phyloP scores from a whole-genome alignment of 805 yeast genomes.

The Cyberlindnera euphorbiae region DNA sequence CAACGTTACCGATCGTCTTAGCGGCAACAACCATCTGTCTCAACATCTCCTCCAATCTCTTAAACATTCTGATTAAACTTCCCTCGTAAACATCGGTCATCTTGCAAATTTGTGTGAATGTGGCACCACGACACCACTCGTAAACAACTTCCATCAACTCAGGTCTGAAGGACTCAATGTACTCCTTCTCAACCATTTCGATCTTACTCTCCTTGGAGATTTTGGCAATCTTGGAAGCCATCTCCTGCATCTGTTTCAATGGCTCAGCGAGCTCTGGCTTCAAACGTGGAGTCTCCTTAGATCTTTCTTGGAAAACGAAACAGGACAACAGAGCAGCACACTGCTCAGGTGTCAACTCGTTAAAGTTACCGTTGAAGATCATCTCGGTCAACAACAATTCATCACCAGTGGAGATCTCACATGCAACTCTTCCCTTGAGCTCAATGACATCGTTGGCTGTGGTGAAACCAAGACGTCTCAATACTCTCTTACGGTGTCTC shows the following conservation, averaged over 20 bases:
- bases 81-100: conserved; percentile 99
- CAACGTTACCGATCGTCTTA: conserved; percentile 87
- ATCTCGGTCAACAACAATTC: conserved; percentile 84
- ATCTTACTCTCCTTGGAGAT: conserved; percentile 85
- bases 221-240: conserved; percentile 89
- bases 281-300: conserved; percentile 81
- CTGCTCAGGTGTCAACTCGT: conserved; percentile 81
- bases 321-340: conserved; percentile 90
- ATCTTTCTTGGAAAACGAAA: conserved; percentile 94
- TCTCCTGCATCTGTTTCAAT: conserved; percentile 77
- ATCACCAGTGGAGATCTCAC: conserved; percentile 88
- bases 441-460: conserved; percentile 87
- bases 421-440: conserved; percentile 94
- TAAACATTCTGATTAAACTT: conserved; percentile 88
- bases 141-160: conserved; percentile 96
- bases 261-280: conserved; percentile 93
- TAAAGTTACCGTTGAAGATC: conserved; percentile 93
- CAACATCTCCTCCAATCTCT: conserved; percentile 88
- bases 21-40: conserved; percentile 90
- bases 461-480: conserved; percentile 87
- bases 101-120: conserved; percentile 94
- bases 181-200: conserved; percentile 86
- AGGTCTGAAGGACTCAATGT: conserved; percentile 84
- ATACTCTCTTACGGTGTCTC: conserved; percentile 86
- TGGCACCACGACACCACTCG: conserved; percentile 95